These are phyloP conservation scores for Detonula confervacea DNA, from an alignment of 352 stramenopile species.

Conservation along the genomic window DNA sequence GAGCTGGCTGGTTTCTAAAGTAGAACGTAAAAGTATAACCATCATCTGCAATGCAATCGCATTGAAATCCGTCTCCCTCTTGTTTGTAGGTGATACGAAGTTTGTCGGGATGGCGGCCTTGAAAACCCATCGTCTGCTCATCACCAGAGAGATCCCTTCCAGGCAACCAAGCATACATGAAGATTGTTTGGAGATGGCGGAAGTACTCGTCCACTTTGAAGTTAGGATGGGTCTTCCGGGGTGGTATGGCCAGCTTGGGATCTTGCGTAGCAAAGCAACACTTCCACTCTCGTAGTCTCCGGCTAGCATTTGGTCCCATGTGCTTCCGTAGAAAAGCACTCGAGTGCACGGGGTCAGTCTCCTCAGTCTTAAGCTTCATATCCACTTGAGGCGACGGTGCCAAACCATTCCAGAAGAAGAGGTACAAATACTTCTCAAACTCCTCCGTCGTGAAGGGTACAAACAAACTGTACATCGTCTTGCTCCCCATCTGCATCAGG, in stretches of 20 bases:
- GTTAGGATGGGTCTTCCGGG: conserved; percentile 17
- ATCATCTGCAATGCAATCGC: conserved; percentile 23
- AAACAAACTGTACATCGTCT: conserved; percentile 1
- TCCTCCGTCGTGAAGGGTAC: conserved; percentile 14
- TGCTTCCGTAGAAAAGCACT: background rate
- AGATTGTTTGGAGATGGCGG: background rate
- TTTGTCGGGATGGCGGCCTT: conserved; percentile 13
- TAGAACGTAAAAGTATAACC: conserved; percentile 34
- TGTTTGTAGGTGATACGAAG: conserved; percentile 28
- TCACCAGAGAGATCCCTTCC: background rate
- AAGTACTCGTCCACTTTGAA: conserved; percentile 26
- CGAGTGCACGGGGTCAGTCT: conserved; percentile 6
- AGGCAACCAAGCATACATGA: conserved; percentile 8
- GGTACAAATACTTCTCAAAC: conserved; percentile 10
- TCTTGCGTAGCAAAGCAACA: conserved; percentile 15
- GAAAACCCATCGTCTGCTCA: conserved; percentile 15
- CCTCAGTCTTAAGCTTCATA: background rate
- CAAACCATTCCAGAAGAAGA: conserved; percentile 23
- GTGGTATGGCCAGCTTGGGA: conserved; percentile 5
- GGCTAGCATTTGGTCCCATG: conserved; percentile 1
- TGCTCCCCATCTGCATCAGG: conserved; percentile 19
- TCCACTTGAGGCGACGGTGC: conserved; percentile 8
- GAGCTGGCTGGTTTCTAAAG: conserved; percentile 19
- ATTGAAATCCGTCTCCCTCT: conserved; percentile 41
- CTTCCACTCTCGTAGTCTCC: no score